These are phyloP conservation scores for Paraleonurus japonicus DNA, from an alignment of 257 asterid genomes.

Conservation along the genomic window DNA sequence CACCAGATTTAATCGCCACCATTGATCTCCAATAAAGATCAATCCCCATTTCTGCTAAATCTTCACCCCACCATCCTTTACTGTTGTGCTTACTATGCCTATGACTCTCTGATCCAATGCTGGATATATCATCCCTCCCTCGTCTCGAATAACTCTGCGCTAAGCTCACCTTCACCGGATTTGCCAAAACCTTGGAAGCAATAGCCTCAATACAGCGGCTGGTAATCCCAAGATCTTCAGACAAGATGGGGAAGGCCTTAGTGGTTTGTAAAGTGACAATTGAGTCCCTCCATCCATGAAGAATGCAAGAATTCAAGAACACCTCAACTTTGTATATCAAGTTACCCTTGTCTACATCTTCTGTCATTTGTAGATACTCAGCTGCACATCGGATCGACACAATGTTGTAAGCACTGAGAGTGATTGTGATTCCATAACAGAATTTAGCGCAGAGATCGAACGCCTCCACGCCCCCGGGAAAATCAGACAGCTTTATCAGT, in stretches of 20 bases:
- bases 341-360: constrained; percentile 83
- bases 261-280: constrained; percentile 68
- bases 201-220: constrained; percentile 70
- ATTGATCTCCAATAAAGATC: constrained; percentile 91
- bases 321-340: constrained; percentile 70
- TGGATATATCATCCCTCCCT: constrained; percentile 58
- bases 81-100: constrained; percentile 29
- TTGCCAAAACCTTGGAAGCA: constrained; percentile 55
- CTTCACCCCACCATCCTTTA: constrained; percentile 94
- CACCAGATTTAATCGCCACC: constrained; percentile 69
- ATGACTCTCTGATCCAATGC: constrained; percentile 56
- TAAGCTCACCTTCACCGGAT: constrained; percentile 59
- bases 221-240: constrained; percentile 80
- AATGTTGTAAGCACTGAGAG: constrained; percentile 86
- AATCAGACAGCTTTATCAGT: constrained; percentile 67
- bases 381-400: constrained; percentile 80
- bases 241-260: constrained; percentile 47
- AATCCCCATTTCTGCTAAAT: constrained; percentile 72
- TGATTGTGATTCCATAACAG: constrained; percentile 92
- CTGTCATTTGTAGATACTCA: constrained; percentile 86
- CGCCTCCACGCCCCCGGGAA: constrained; percentile 82
- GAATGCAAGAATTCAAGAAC: constrained; percentile 79
- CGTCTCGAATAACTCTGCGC: constrained; percentile 62
- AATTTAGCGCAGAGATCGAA: constrained; percentile 91
- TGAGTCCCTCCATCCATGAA: constrained; percentile 88